Evolutionary conservation across 352 stramenopile genomes (phyloP).

Genomic region (Phytophthora podocarpi): DNA sequence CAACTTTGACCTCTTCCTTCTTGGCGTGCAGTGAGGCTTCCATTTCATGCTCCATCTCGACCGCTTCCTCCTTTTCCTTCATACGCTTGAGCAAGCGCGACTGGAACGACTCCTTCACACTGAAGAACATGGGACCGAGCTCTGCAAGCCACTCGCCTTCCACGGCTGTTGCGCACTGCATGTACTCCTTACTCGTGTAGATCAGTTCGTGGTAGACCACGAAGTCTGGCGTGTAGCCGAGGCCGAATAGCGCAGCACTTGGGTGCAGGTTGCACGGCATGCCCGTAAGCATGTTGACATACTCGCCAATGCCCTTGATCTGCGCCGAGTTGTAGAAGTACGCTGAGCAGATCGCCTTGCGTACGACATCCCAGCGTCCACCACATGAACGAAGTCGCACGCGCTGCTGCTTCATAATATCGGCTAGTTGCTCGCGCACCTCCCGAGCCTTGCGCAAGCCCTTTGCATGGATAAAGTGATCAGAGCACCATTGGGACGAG

Average conservation of each 20-base stretch:
- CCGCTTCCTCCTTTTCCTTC: constrained; percentile 79
- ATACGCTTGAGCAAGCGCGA: constrained; percentile 89
- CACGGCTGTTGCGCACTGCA: constrained; percentile 98
- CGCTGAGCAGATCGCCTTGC: constrained; percentile 98
- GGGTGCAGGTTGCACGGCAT: constrained; percentile 98
- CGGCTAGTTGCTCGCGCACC: constrained; percentile 95
- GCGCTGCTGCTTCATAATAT: constrained; percentile 98
- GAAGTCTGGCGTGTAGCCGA: constrained; percentile 99
- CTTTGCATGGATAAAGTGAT: constrained; percentile 98
- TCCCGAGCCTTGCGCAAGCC: constrained; percentile 91
- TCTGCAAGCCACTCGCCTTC: constrained; percentile 99
- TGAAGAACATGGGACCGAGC: constrained; percentile 99
- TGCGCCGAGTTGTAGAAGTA: constrained; percentile 99
- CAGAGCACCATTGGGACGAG: constrained; percentile 92
- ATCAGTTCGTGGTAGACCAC: constrained; percentile 99
- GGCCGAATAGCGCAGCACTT: constrained; percentile 96
- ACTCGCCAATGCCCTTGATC: constrained; percentile 99
- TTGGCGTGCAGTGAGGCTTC: constrained; percentile 33
- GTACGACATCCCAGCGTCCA: constrained; percentile 96
- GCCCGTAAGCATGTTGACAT: constrained; percentile 99
- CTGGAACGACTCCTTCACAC: constrained; percentile 97
- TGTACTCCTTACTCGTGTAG: constrained; percentile 99
- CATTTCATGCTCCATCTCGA: constrained; percentile 90
- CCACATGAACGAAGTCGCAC: constrained; percentile 90
- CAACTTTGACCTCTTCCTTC: constrained; percentile 23